Base-by-base conservation (phyloP, 352 stramenopile species). In the Bremia lactucae region DNA sequence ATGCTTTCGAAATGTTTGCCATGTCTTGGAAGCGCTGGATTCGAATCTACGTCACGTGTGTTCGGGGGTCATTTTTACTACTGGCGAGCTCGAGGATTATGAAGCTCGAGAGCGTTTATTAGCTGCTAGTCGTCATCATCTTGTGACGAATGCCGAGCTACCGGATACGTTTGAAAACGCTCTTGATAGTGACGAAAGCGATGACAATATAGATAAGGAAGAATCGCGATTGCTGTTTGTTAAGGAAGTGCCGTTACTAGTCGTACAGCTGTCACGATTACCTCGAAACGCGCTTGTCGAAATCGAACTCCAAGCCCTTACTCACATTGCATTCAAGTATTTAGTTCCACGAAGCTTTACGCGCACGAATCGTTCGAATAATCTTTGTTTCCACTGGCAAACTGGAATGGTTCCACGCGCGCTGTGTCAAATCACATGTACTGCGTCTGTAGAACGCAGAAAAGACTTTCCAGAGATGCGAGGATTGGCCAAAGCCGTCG, bases 31-130 rank as follows among this genome's bases (percentile, higher is more conserved):
- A 59, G 72, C 76, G 7, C 61, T 90, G 11, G 58, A 87, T 19
- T 88, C 80, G 15, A 89, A 92, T 29, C 46, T 92, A 22, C 77
- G 73, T 20, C 77, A 92, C 35, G 68, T 87, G 19, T 75, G 55
- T 44, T 80, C 60, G 6, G 59, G 57, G 11, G 49, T 90, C 34
- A 65, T 90, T 31, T 92, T 87, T 60, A 68, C 50, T 9, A 72
- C 66, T 9, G 49, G 42, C 39, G 46, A 59, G 23, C 26, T 47
- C 6, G 29, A 68, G 15, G 44, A 88, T 31, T 18, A 56, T 18
- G 28, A 50, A n/a, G 45, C 54, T 59, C 45, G 54, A 13, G 54
- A 62, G 11, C 37, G 31, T 8, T 15, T 68, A 9, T 37, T 64
- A 41, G 31, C 36, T 8, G 46, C 52, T 11, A 46, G 45, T n/a